Base-by-base conservation (phyloP, 2,329 filamentous ascomycete species). In the Scedosporium apiospermum region DNA sequence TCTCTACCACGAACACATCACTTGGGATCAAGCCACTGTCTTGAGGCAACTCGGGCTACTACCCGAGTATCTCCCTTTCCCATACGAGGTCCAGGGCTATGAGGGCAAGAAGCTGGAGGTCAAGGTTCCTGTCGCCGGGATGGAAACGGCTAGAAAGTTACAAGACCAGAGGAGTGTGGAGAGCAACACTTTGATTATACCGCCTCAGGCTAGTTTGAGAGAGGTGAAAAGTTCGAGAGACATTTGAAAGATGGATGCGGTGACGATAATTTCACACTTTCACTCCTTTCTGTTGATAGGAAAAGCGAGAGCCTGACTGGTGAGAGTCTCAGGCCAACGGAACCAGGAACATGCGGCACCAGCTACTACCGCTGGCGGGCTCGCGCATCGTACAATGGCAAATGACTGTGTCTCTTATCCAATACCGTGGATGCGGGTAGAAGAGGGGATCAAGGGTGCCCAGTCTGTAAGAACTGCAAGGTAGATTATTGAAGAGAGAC, bases 21-120 rank as follows among this genome's bases (percentile, higher is more conserved):
- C 81, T 9, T 89, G 87, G 87, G 87, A 89, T 63, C 86, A 89
- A 68, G 84, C 79, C 0, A 88, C 82, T 0, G 83, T 83, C 7
- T 72, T 89, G n/a, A 73, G 80, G 4, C 85, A 88, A 67, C 68
- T 85, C 2, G 85, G 82, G 0, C 66, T 86, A 55, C 67, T 88
- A 62, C 73, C 73, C 1, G 71, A 89, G 63, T 89, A 85, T 65
- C 76, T 90, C 0, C 81, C 82, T 0, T 89, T 85, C 64, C 86
- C 85, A 0, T 83, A 87, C 68, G 23, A 41, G 1, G 57, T 63
- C 3, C 38, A 14, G 16, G 62, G 58, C 2, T n/a, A 21, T 2
- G 49, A 62, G 23, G 66, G 64, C 5, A 63, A 66, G 53, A 63
- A 23, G 12, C 66, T 70, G 1, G 70, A 74, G 62, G 75, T 72